Base-by-base conservation (phyloP, 768 basidiomycete genomes). In the Cubamyces sp. region DNA sequence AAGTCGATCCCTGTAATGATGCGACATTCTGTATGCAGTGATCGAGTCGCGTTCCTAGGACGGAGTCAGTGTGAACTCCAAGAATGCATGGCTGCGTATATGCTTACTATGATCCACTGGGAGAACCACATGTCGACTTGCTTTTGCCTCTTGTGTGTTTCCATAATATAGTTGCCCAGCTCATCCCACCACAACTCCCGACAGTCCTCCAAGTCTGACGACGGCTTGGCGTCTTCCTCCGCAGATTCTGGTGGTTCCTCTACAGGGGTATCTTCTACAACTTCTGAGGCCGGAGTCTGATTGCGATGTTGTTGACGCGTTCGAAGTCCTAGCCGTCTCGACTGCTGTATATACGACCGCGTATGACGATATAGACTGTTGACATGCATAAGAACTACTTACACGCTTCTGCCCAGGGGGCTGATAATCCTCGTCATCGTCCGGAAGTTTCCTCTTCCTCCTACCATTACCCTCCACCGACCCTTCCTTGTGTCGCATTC, bases 141-240 rank as follows among this genome's bases (percentile, higher is more conserved):
- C 53, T 82, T 84, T 73, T 86, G 84, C 52, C 91, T 84, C 70
- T 86, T 86, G 69, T 87, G 85, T 6, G 89, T 90, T 68, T 91
- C 87, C 30, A 87, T 70, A 54, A 85, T 79, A 68, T 93, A 94
- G 59, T 84, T 84, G 54, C 81, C 78, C 16, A 93, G 79, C 69
- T 90, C 91, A 25, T 77, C 80, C 46, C 78, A 75, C 92, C 92
- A 94, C 16, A 94, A 70, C 61, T 92, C 91, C 66, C 83, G 82
- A 65, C 87, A 91, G 61, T 92, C 92, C 28, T 92, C 91, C 64
- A 94, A 77, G 78, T 94, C 92, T 21, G 92, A 92, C 18, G 91
- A 90, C 14, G 83, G 76, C 41, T 76, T 76, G 49, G 68, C 74
- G 30, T 80, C 81, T 34, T 85, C 83, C 57, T 69, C 76, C 55